A percentile compares a stretch with the other conserved stretches of the same genome.
phyloP scores from a whole-genome alignment of 495 filamentous ascomycete species.

The Sporormia fimetaria region DNA sequence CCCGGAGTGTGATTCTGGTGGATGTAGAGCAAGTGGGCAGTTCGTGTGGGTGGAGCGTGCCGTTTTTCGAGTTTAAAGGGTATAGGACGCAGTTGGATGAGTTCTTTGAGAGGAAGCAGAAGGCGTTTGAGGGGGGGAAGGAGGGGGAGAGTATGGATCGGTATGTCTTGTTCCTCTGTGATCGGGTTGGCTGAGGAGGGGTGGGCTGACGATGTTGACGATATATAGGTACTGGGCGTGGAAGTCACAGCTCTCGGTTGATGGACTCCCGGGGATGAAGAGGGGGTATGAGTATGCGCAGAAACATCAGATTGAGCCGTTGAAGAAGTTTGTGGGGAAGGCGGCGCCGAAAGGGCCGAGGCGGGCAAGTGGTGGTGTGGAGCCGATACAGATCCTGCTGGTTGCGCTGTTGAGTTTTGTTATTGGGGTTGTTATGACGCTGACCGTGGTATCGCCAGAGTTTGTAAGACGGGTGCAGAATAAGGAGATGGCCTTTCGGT shows the following conservation, averaged over 20 bases:
- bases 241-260: constrained; percentile 45
- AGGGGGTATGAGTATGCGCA: constrained; percentile 34
- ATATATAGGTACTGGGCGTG: constrained; percentile 46
- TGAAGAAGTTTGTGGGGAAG: constrained; percentile 39
- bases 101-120: constrained; percentile 37
- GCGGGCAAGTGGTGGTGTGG: not conserved
- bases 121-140: constrained; percentile 35
- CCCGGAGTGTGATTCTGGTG: constrained; percentile 25
- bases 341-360: constrained; percentile 16
- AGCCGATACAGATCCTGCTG: constrained; percentile 4
- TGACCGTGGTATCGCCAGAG: constrained; percentile 8
- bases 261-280: constrained; percentile 43
- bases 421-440: constrained; percentile 6
- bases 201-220: not conserved
- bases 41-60: constrained; percentile 44
- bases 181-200: not conserved
- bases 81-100: constrained; percentile 40
- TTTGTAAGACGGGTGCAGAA: constrained; percentile 8
- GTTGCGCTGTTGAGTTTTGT: constrained; percentile 14
- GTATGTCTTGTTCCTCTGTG: constrained; percentile 22
- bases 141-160: constrained; percentile 41
- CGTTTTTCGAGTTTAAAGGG: constrained; percentile 41
- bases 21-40: constrained; percentile 30
- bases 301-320: constrained; percentile 36
- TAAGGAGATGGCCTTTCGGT: constrained; percentile 10